Evolutionary conservation across 1,284 basidiomycete species (phyloP).

Genomic region (Rugosomyces carneus): DNA sequence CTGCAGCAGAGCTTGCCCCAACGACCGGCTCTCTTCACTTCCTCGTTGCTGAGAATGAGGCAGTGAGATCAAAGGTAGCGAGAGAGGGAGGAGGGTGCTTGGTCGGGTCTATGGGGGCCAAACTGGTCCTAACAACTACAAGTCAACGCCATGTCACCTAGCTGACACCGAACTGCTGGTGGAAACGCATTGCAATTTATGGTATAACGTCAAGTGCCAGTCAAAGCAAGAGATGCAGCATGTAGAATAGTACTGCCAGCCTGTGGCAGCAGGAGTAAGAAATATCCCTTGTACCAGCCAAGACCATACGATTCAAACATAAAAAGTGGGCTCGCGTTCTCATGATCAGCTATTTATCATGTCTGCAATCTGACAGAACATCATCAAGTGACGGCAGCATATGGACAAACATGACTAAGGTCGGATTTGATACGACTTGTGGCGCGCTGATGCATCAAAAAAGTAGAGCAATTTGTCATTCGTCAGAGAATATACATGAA

Average conservation of each 20-base stretch:
- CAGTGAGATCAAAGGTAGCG: slow-evolving; percentile 1
- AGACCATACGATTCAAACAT: too few species aligned
- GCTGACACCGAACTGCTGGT: slow-evolving; percentile 2
- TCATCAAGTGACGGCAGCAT: too few species aligned
- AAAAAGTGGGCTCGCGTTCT: too few species aligned
- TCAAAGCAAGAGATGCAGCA: neutral
- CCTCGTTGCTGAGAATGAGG: neutral
- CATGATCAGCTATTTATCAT: too few species aligned
- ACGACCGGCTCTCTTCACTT: neutral
- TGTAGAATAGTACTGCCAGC: neutral
- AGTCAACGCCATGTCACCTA: slow-evolving; percentile 11
- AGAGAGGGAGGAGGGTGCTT: slow-evolving; percentile 4
- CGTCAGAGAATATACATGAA: slow-evolving; percentile 13
- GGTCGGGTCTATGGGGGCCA: slow-evolving; percentile 1
- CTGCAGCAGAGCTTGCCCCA: neutral
- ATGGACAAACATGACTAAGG: too few species aligned
- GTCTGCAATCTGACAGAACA: too few species aligned
- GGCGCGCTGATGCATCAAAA: too few species aligned
- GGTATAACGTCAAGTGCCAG: neutral
- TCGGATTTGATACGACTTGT: neutral
- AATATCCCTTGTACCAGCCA: too few species aligned
- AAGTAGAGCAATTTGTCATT: neutral
- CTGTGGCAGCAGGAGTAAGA: too few species aligned
- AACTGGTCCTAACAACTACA: slow-evolving; percentile 11
- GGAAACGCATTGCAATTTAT: neutral